Evolutionary conservation across 305 asterid species (phyloP).

Genomic region (Fraxinus paxiana): DNA sequence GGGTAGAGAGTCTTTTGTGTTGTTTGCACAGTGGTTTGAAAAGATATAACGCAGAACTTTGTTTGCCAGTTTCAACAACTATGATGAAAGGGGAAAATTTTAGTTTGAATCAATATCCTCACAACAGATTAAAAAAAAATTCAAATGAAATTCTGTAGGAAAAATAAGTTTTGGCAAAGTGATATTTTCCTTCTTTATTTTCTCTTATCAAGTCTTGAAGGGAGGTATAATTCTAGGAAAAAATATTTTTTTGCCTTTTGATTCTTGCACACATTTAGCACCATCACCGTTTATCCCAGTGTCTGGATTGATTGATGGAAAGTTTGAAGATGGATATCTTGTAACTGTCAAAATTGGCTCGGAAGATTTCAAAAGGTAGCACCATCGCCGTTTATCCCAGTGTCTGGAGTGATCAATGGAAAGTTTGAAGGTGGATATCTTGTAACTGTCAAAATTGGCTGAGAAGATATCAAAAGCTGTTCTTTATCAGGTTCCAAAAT

Average conservation of each 20-base stretch:
- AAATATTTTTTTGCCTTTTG: not conserved
- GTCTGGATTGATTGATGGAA: slow-evolving; percentile 72
- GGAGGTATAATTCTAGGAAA: not conserved
- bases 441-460: slow-evolving; percentile 62
- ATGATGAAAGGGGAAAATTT: not conserved
- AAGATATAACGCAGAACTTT: not conserved
- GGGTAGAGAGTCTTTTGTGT: not conserved
- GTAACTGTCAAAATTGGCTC: slow-evolving; percentile 63
- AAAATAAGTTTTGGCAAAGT: not conserved
- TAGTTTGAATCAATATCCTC: not conserved
- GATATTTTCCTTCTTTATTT: not conserved
- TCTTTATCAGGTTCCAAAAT: slow-evolving; percentile 52
- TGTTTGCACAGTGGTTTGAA: not conserved
- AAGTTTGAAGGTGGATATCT: slow-evolving; percentile 84
- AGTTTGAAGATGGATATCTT: slow-evolving; percentile 78
- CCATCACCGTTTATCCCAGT: slow-evolving; percentile 44
- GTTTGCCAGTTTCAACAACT: not conserved
- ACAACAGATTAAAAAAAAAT: not conserved
- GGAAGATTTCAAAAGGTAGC: slow-evolving; percentile 59
- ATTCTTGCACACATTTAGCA: slow-evolving; percentile 25
- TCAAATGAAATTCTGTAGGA: not conserved
- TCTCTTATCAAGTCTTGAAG: not conserved
- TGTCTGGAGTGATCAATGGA: slow-evolving; percentile 72
- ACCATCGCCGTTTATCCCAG: slow-evolving; percentile 39
- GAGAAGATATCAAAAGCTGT: slow-evolving; percentile 71